phyloP scores from a whole-genome alignment of 2,329 filamentous ascomycete species.

The Chaetoscypha palmicola region DNA sequence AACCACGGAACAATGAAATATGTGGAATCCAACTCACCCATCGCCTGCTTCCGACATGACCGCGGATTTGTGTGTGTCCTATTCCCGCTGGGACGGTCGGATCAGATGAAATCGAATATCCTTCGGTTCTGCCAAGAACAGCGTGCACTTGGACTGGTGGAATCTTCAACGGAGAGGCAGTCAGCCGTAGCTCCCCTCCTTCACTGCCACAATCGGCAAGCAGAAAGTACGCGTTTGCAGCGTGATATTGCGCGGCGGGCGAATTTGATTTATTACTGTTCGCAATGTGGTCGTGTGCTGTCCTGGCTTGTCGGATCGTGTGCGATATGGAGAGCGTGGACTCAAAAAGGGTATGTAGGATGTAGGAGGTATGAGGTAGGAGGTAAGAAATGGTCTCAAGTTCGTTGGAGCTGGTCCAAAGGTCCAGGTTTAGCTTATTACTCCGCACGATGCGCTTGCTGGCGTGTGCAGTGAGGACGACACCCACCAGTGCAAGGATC shows the following conservation, averaged over 20 bases:
- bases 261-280: background rate
- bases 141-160: background rate
- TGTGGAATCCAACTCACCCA: constrained; percentile 5
- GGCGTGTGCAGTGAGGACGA: background rate
- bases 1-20: background rate
- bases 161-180: background rate
- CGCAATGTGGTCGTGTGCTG: too few species aligned
- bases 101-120: background rate
- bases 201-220: constrained; percentile 1
- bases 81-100: background rate
- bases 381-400: too few species aligned
- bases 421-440: too few species aligned
- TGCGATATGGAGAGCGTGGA: too few species aligned
- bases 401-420: too few species aligned
- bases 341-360: background rate
- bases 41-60: constrained; percentile 12
- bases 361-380: background rate
- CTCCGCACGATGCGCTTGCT: background rate
- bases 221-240: background rate
- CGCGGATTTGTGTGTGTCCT: background rate
- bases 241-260: background rate
- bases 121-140: background rate
- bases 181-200: background rate
- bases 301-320: too few species aligned
- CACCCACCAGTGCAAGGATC: background rate